Base-by-base conservation (phyloP, 176 grass and related monocot genomes). In the Phoenix dactylifera region DNA sequence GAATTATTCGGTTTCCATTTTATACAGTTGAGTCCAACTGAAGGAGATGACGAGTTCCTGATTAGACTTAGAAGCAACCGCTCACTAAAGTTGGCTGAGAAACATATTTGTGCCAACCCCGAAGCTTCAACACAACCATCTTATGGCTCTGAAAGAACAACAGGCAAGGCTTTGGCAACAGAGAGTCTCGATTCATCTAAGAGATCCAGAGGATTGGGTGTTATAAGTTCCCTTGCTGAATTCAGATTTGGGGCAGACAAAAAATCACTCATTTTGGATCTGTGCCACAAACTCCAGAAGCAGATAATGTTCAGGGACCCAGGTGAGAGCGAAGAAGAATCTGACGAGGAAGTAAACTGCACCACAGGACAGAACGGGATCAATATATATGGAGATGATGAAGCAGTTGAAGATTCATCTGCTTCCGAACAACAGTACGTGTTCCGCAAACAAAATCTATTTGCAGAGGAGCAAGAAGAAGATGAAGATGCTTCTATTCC, bases 381-480 rank as follows among this genome's bases (percentile, higher is more conserved):
- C 3, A 50, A 58, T 15, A 24, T 19, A 30, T 15, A 0, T 29
- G 50, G 62, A 60, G 24, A 22, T 22, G 52, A 23, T 19, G 61
- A 66, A 71, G 35, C 55, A 7, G 62, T 62, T 15, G 32, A 71
- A 49, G 62, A 72, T 26, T 67, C 80, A 5, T 48, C 73, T 35
- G 54, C 57, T 58, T 44, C 76, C 1, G 54, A 74, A n/a, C 57
- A 63, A 53, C 62, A 52, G 62, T 69, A 66, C 1, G 25, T 66
- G 4, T 84, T 75, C 61, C 65, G 66, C 57, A 54, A 75, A 55
- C 62, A 59, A 49, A 92, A 83, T 55, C 72, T 80, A 59, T 58
- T 68, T 7, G 73, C 55, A 19, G 73, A 72, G 24, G 5, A 62
- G 44, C 10, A 69, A 30, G 30, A 49, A 10, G 66, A 51, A 60